Conservation (phyloP, 176 grass and related monocot species). For the Zea mays region DNA sequence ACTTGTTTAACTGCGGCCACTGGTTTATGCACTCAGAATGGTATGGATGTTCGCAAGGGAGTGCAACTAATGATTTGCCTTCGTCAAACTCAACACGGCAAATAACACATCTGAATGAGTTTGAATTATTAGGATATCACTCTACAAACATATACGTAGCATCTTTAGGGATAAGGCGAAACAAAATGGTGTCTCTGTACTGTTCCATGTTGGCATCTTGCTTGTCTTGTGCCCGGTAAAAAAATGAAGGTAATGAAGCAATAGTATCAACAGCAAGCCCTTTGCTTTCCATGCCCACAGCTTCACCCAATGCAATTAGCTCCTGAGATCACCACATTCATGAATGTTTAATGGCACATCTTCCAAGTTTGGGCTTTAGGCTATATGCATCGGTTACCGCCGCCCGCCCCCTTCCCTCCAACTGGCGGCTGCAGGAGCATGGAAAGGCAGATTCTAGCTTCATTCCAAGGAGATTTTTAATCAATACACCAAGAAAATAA, state of each 20-base stretch:
- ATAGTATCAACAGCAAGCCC: conserved; percentile 70
- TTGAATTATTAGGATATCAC: conserved; percentile 21
- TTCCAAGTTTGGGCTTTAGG: not conserved
- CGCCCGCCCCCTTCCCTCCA: too few species aligned
- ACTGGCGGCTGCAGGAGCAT: too few species aligned
- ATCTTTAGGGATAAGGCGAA: not conserved
- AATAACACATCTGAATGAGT: conserved; percentile 77
- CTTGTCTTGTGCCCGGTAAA: conserved; percentile 64
- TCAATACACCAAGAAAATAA: not conserved
- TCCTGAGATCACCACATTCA: conserved; percentile 54
- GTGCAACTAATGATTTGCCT: conserved; percentile 74
- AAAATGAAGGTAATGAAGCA: conserved; percentile 71
- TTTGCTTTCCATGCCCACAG: conserved; percentile 84
- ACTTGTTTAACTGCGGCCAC: conserved; percentile 58
- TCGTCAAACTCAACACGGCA: conserved; percentile 92
- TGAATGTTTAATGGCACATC: conserved; percentile 10
- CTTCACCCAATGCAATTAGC: conserved; percentile 82
- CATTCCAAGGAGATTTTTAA: not conserved
- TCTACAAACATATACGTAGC: not conserved
- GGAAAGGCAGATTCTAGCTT: conserved; percentile 23
- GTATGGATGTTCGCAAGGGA: conserved; percentile 90
- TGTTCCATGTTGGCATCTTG: conserved; percentile 84
- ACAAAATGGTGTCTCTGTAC: conserved; percentile 46
- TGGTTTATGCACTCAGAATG: conserved; percentile 93
- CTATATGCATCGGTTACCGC: too few species aligned